phyloP scores from a whole-genome alignment of 257 asterid species.

The Echium plantagineum region DNA sequence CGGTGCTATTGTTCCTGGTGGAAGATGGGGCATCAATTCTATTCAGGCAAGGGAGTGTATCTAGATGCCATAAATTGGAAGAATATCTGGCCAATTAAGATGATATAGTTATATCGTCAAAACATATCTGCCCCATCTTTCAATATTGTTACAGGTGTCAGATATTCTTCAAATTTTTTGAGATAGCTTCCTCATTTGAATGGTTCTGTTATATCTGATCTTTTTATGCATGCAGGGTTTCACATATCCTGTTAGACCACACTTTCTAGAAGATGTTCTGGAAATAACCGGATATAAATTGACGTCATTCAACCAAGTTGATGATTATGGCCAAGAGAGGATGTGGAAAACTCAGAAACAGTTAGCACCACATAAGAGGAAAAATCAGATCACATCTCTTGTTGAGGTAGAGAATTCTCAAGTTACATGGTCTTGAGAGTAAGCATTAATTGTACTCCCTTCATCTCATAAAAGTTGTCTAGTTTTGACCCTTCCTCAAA shows the following conservation, averaged over 20 bases:
- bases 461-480: too few relatives aligned
- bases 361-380: conserved; percentile 74
- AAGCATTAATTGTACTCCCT: background rate
- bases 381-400: conserved; percentile 75
- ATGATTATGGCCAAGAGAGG: conserved; percentile 96
- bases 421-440: background rate
- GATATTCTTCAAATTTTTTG: background rate
- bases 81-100: background rate
- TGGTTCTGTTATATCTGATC: background rate
- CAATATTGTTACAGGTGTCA: background rate
- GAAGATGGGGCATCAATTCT: background rate
- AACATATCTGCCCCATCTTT: background rate
- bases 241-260: conserved; percentile 85
- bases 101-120: background rate
- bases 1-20: background rate
- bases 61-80: background rate
- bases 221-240: conserved; percentile 55
- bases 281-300: conserved; percentile 88
- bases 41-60: background rate
- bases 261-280: conserved; percentile 83
- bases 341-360: conserved; percentile 95
- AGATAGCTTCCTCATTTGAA: background rate
- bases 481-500: too few relatives aligned
- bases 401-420: conserved; percentile 59
- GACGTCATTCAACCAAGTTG: conserved; percentile 89